A percentile compares a stretch with the other conserved stretches of the same genome.
These are phyloP conservation scores for Diplodia mutila DNA, from an alignment of 2,329 filamentous ascomycete species.

Conservation along the genomic window DNA sequence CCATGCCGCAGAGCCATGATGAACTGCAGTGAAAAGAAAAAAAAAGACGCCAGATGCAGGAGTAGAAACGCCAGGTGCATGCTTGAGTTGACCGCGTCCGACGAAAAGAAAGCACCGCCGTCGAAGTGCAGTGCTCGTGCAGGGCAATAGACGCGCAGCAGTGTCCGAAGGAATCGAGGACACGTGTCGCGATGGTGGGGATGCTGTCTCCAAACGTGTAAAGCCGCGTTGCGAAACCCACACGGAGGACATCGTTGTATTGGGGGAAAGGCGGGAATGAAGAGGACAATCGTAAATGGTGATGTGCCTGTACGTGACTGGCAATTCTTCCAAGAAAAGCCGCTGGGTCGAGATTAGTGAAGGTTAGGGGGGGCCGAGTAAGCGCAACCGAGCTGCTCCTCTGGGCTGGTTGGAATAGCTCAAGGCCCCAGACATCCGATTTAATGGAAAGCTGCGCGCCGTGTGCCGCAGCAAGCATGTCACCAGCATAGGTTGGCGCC, in stretches of 20 bases:
- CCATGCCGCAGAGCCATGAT: conserved; percentile 9
- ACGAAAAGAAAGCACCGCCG: neutral
- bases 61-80: conserved; percentile 22
- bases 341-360: conserved; percentile 18
- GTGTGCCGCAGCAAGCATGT: conserved; percentile 8
- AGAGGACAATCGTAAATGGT: conserved; percentile 7
- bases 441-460: conserved; percentile 6
- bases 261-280: neutral
- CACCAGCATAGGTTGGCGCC: neutral
- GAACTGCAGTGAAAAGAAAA: neutral
- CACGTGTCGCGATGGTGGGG: conserved; percentile 18
- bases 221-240: conserved; percentile 4
- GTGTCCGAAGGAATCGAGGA: conserved; percentile 2
- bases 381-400: conserved; percentile 18
- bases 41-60: neutral
- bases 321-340: neutral
- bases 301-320: conserved; percentile 2
- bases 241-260: neutral
- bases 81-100: neutral
- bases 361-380: conserved; percentile 6
- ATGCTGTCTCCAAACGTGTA: conserved; percentile 4
- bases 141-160: conserved; percentile 8
- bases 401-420: conserved; percentile 1
- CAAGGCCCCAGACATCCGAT: conserved; percentile 13
- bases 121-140: neutral